Conservation (phyloP, 805 yeast genomes). For the Candida caryicola region DNA sequence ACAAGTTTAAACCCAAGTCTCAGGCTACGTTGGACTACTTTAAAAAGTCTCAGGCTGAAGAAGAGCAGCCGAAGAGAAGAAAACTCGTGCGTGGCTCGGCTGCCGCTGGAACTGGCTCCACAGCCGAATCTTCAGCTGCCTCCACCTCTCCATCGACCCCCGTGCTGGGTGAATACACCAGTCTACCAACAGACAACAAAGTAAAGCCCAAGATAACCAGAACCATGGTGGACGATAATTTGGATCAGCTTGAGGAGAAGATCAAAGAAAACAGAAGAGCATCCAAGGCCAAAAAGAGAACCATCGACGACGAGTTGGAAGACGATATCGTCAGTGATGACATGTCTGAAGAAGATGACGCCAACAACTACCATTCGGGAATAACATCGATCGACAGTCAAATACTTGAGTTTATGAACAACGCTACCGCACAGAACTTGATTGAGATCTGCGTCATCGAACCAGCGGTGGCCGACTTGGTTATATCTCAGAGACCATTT, state of each 20-base stretch:
- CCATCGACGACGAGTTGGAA: conserved; percentile 39
- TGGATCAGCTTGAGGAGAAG: conserved; percentile 39
- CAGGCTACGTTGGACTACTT: conserved; percentile 32
- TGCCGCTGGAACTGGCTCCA: conserved; percentile 3
- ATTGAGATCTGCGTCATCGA: conserved; percentile 75
- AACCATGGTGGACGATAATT: conserved; percentile 26
- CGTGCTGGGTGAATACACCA: neutral
- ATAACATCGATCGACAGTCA: conserved; percentile 57
- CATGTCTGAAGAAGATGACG: conserved; percentile 46
- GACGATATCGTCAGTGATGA: conserved; percentile 49
- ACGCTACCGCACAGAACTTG: conserved; percentile 70
- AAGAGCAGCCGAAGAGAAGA: conserved; percentile 25
- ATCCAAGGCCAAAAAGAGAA: conserved; percentile 15
- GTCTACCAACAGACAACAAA: neutral
- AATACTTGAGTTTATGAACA: conserved; percentile 73
- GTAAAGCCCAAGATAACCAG: neutral
- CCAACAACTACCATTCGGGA: conserved; percentile 31
- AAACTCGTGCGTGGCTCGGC: conserved; percentile 36
- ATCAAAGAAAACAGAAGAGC: conserved; percentile 32
- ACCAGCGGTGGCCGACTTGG: conserved; percentile 58
- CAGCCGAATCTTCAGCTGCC: neutral
- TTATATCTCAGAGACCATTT: conserved; percentile 74
- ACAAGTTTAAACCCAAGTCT: conserved; percentile 29
- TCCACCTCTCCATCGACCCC: neutral
- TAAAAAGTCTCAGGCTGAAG: conserved; percentile 21